Base-by-base conservation (phyloP, 345 rosid species). In the Lagerstroemia speciosa region DNA sequence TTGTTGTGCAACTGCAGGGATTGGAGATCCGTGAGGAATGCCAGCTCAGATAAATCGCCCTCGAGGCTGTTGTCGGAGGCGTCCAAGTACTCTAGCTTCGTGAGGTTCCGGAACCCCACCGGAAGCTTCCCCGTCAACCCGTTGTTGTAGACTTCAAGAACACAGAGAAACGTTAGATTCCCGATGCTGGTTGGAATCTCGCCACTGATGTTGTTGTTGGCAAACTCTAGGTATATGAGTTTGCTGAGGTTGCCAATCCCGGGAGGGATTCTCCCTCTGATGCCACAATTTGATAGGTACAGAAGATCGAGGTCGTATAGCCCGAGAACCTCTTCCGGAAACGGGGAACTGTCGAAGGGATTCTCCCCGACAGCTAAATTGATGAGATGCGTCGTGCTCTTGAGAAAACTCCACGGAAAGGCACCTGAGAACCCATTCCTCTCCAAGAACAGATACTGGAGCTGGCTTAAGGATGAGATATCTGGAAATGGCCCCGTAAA, bases 331-430 rank as follows among this genome's bases (percentile, higher is more conserved):
- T 75, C 75, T 0, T 0, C 32, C 1, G 85, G 85, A 73, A 82
- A 82, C 34, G 69, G 74, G 36, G 75, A 62, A n/a, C 32, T 30
- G 43, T 73, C 69, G 58, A 82, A 79, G 8, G 71, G 72, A 55
- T 79, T 82, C 73, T 82, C 85, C 6, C 83, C 83, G 26, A 73
- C 31, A 45, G 83, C 79, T 30, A 82, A 62, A 9, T 63, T 70
- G 32, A 73, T 53, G 22, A 82, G 76, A 11, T 62, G 36, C 8
- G 68, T 62, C 74, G 70, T 65, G 77, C 32, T 79, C 46, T 32
- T 55, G 30, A 82, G 53, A 12, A 78, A 82, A 8, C 74, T 67
- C 85, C 85, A 79, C 1, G 83, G 85, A 64, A 82, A 82, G 20
- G 27, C 17, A 60, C 76, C 72, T 19, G 52, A 48, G 55, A 73